A percentile compares a stretch with the other conserved stretches of the same genome.
These are phyloP conservation scores for Myriosclerotinia scirpicola DNA, from an alignment of 2,329 filamentous ascomycete species.

Conservation along the genomic window DNA sequence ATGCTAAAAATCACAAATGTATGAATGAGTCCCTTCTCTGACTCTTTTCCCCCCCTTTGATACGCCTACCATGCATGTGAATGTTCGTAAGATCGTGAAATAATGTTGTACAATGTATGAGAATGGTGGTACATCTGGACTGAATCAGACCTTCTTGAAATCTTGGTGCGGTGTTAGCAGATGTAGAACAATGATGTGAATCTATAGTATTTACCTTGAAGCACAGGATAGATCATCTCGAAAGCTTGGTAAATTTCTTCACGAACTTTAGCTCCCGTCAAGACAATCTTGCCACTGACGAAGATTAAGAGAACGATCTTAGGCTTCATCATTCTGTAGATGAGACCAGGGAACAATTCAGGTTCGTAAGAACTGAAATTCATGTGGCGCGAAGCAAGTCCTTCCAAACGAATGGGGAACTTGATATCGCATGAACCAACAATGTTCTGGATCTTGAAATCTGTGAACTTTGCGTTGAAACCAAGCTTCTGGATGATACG, in stretches of 20 bases:
- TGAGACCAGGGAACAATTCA: slow-evolving; percentile 96
- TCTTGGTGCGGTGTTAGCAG: slow-evolving; percentile 35
- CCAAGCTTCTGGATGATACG: slow-evolving; percentile 99
- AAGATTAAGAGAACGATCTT: slow-evolving; percentile 99
- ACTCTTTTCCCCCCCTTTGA: slow-evolving; percentile 31
- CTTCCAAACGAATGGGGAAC: slow-evolving; percentile 96
- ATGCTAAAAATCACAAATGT: slow-evolving; percentile 39
- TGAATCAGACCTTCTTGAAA: slow-evolving; percentile 42
- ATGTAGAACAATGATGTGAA: not conserved
- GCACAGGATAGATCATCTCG: slow-evolving; percentile 94
- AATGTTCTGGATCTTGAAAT: slow-evolving; percentile 99
- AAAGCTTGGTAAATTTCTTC: slow-evolving; percentile 98
- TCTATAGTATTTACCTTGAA: slow-evolving; percentile 63
- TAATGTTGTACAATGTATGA: slow-evolving; percentile 19
- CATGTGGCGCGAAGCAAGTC: slow-evolving; percentile 94
- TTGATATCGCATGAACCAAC: slow-evolving; percentile 99
- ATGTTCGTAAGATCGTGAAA: slow-evolving; percentile 40
- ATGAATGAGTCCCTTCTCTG: slow-evolving; percentile 33
- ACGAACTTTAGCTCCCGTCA: slow-evolving; percentile 95
- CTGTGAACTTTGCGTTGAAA: slow-evolving; percentile 99
- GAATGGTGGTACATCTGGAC: slow-evolving; percentile 13
- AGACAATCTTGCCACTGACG: slow-evolving; percentile 95
- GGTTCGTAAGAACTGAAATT: slow-evolving; percentile 99
- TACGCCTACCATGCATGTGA: slow-evolving; percentile 41
- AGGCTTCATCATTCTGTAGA: slow-evolving; percentile 99